Evolutionary conservation across 2,329 filamentous ascomycete genomes (phyloP), one percentile per base, ranked within the genome.

Genomic region (Pezicula radicicola): DNA sequence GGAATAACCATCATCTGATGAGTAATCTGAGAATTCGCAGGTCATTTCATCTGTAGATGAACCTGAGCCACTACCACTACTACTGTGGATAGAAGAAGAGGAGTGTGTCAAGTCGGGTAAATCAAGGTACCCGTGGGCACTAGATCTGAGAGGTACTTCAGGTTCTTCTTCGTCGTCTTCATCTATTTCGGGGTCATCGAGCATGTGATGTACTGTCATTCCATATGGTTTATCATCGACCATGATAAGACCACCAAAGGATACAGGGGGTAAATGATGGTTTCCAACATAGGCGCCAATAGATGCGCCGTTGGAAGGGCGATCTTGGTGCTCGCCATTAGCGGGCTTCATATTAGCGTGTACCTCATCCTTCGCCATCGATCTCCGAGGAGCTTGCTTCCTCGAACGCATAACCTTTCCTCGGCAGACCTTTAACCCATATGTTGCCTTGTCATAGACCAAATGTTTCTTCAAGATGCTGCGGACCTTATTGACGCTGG

Each of bases 161-260:
- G 60, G 55, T 19, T 67, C 65, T 21, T 67, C 51, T 63, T 68
- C 35, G 63, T 74, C 69, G 66, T 78, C 70, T 66, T 77, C 56
- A 6, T 61, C 63, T 19, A 70, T 69, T 3, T 81, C 80, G 1
- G 81, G 82, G 52, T 85, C 81, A 74, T 97, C 93, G 2, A 97
- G 81, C 84, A 97, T 93, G 68, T 97, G 93, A 64, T 97, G 93
- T 0, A 97, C 93, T 19, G 91, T 97, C 89, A 97, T 94, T 12
- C 93, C 93, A 63, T 91, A 94, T 0, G 89, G 83, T 67, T 88
- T 85, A 50, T 88, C 84, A 64, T 97, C 91, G 2, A 97, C 84
- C 30, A 94, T 74, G 39, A 97, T 84, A 4, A 96, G 79, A 8
- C 93, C 93, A 12, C 93, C 93, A 60, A 96, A 91, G 30, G 91